Evolutionary conservation across 176 grass and related monocot genomes (phyloP), one percentile per base, ranked within the genome.

Genomic region (Musa beccarii): DNA sequence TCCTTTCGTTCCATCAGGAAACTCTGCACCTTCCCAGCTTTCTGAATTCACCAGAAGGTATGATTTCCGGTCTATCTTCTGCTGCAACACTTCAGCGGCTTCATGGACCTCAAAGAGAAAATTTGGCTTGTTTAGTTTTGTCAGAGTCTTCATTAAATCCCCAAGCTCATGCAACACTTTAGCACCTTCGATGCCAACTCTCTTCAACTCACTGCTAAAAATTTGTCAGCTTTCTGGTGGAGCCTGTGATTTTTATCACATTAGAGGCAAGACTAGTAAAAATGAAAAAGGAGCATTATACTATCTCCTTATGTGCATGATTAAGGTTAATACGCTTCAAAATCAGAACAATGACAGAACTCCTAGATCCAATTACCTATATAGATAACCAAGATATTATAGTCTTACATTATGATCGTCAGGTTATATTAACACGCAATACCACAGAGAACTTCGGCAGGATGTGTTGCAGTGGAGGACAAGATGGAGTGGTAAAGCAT

Each of bases 1-100:
- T 77, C 93, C 80, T 80, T 63, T 83, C 19, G 51, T 71, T 73
- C 63, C 74, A 66, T 82, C 84, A 76, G 56, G 78, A 66, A 51
- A 76, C 50, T 62, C 83, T 8, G 23, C 76, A 59, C 76, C 51
- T 22, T 83, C 77, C 89, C 89, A 96, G 15, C 77, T 81, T 55
- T 96, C 87, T 66, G 83, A 79, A 63, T 96, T 88, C 14, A 92
- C 87, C 73, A 96, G 69, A 72, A 92, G 85, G 68, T 88, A 87
- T 8, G 93, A 96, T 51, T 83, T 86, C 81, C 81, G 89, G 54
- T 96, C 93, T 34, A 92, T 92, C 85, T 90, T 92, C 79, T 85
- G 90, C 66, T 92, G 89, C 76, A 96, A 71, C 83, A 84, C 72
- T 79, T 92, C 87, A 54, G 87, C 87, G 70, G 93, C 89, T 7